Conservation (phyloP, 148 eudicot species). For the Talinum fruticosum region DNA sequence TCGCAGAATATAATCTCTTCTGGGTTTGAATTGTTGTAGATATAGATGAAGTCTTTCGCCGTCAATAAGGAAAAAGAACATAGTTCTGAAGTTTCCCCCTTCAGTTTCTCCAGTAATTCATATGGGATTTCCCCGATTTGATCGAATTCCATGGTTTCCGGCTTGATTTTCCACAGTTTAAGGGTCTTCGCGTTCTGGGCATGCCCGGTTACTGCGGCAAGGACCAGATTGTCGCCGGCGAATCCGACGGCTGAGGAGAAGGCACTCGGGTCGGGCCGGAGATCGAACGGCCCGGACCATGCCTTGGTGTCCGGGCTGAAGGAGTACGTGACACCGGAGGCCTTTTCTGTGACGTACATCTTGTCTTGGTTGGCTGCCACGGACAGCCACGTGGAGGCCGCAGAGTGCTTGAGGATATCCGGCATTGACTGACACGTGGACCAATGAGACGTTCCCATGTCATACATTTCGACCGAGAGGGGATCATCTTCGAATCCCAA, state of each 20-base stretch:
- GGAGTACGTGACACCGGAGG: constrained; percentile 45
- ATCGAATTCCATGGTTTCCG: constrained; percentile 18
- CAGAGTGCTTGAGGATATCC: constrained; percentile 36
- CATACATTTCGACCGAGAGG: constrained; percentile 52
- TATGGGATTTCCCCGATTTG: constrained; percentile 55
- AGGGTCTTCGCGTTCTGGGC: constrained; percentile 22
- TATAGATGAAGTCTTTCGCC: constrained; percentile 30
- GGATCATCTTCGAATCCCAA: constrained; percentile 50
- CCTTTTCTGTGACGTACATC: constrained; percentile 44
- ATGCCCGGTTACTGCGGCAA: constrained; percentile 42
- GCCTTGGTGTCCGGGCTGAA: constrained; percentile 34
- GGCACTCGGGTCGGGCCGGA: constrained; percentile 37
- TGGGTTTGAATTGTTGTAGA: constrained; percentile 34
- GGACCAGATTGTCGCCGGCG: constrained; percentile 32
- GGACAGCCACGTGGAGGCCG: constrained; percentile 60
- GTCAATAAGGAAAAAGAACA: constrained; percentile 30
- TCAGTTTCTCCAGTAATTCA: constrained; percentile 38
- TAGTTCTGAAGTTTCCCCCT: constrained; percentile 21
- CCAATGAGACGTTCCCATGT: constrained; percentile 44
- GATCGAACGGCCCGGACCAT: constrained; percentile 46
- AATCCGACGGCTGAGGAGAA: constrained; percentile 37
- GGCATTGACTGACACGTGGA: constrained; percentile 55
- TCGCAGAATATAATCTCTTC: constrained; percentile 47
- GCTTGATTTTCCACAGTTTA: constrained; percentile 43
- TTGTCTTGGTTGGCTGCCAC: constrained; percentile 29